These are phyloP conservation scores for Silene noctiflora DNA, from an alignment of 179 eudicot genomes.

Conservation along the genomic window DNA sequence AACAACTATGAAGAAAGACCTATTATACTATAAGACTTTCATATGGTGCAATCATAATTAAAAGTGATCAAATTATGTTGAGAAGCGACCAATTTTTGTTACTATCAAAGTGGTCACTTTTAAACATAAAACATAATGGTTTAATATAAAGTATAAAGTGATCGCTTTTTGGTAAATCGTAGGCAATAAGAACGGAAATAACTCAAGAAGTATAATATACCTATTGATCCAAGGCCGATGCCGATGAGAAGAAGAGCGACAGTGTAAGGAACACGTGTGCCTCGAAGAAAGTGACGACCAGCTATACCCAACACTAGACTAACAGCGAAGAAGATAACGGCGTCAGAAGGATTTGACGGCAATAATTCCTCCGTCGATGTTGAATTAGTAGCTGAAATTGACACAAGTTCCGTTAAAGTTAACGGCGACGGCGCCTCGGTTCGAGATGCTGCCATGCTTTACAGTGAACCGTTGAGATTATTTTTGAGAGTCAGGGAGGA, in stretches of 20 bases:
- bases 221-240: slow-evolving; percentile 60
- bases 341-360: slow-evolving; percentile 54
- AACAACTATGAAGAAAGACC: no score
- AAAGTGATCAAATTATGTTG: no score
- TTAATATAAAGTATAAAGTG: no score
- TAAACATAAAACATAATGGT: no score
- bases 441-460: slow-evolving; percentile 16
- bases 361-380: background rate
- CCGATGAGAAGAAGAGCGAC: slow-evolving; percentile 82
- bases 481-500: no score
- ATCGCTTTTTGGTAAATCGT: no score
- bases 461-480: no score
- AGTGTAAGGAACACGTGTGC: slow-evolving; percentile 82
- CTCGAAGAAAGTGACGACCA: slow-evolving; percentile 62
- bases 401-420: background rate
- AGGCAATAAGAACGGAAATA: no score
- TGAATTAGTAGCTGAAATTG: background rate
- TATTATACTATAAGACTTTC: no score
- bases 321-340: slow-evolving; percentile 72
- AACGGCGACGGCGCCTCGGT: slow-evolving; percentile 18
- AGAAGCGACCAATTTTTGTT: no score
- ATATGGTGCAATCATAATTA: no score
- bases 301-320: slow-evolving; percentile 70
- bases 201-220: slow-evolving; percentile 11
- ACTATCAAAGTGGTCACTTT: no score